Evolutionary conservation across 331 rosid species (phyloP).

Genomic region (Arachis monticola): DNA sequence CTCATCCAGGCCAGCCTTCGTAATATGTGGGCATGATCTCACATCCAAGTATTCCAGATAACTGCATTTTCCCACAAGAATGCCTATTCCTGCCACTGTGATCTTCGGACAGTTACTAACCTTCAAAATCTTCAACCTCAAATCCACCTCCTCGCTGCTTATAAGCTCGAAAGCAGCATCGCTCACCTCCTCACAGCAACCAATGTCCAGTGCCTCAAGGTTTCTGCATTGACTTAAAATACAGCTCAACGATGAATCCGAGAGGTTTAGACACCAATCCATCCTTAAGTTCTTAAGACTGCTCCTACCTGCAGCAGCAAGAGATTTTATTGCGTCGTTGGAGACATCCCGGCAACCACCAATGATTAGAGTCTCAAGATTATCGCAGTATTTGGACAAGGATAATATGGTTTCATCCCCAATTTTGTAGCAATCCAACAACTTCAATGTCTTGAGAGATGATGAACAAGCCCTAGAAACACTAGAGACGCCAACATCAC

Average conservation of each 20-base stretch:
- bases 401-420: slow-evolving; percentile 68
- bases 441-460: slow-evolving; percentile 72
- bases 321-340: slow-evolving; percentile 58
- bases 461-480: slow-evolving; percentile 68
- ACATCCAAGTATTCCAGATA: slow-evolving; percentile 81
- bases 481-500: slow-evolving; percentile 74
- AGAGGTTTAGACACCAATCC: slow-evolving; percentile 90
- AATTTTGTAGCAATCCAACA: slow-evolving; percentile 84
- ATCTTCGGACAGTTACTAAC: slow-evolving; percentile 83
- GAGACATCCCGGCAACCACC: slow-evolving; percentile 91
- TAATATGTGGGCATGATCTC: slow-evolving; percentile 81
- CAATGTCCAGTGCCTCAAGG: slow-evolving; percentile 78
- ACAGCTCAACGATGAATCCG: slow-evolving; percentile 74
- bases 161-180: slow-evolving; percentile 80
- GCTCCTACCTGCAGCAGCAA: slow-evolving; percentile 63
- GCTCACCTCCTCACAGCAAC: slow-evolving; percentile 91
- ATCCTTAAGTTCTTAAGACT: slow-evolving; percentile 81
- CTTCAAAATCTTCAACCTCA: slow-evolving; percentile 76
- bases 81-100: slow-evolving; percentile 68
- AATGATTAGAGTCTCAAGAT: slow-evolving; percentile 73
- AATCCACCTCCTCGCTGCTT: slow-evolving; percentile 48
- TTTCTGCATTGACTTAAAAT: slow-evolving; percentile 69
- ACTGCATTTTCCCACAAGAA: slow-evolving; percentile 66
- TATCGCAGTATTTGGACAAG: slow-evolving; percentile 67
- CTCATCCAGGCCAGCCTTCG: slow-evolving; percentile 76